Evolutionary conservation across 106 monocot genomes (phyloP).

Genomic region (Xerophyta viscosa): DNA sequence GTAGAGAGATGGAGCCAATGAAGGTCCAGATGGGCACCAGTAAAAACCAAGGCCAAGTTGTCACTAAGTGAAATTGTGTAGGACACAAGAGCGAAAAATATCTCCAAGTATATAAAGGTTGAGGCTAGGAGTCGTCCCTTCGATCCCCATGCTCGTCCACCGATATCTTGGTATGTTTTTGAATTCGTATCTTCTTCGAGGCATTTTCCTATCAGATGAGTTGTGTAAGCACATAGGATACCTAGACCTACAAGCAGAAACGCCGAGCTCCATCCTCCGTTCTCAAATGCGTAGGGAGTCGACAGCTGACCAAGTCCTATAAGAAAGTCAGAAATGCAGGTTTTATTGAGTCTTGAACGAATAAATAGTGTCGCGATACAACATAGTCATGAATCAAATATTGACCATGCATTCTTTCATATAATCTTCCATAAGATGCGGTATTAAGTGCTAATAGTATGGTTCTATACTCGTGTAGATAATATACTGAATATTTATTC

Average conservation of each 20-base stretch:
- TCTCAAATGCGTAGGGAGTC: slow-evolving; percentile 74
- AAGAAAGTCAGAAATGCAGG: too few species aligned
- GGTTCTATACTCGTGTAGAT: too few species aligned
- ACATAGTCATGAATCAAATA: too few species aligned
- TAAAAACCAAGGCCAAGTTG: slow-evolving; percentile 45
- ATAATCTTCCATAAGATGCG: too few species aligned
- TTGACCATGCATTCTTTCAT: too few species aligned
- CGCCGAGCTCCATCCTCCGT: slow-evolving; percentile 61
- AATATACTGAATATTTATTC: too few species aligned
- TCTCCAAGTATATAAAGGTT: slow-evolving; percentile 72
- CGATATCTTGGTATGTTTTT: slow-evolving; percentile 62
- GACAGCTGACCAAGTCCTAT: slow-evolving; percentile 79
- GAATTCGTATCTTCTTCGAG: slow-evolving; percentile 39
- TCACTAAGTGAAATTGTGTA: slow-evolving; percentile 82
- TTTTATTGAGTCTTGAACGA: not conserved
- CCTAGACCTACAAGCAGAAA: slow-evolving; percentile 64
- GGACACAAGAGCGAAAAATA: slow-evolving; percentile 68
- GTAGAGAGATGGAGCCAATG: slow-evolving; percentile 39
- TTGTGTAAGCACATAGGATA: slow-evolving; percentile 56
- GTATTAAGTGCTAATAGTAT: too few species aligned
- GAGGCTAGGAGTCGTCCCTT: slow-evolving; percentile 50
- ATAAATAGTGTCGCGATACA: not conserved
- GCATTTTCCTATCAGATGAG: slow-evolving; percentile 67
- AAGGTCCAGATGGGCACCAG: slow-evolving; percentile 15
- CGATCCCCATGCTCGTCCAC: slow-evolving; percentile 48